Evolutionary conservation across 768 basidiomycete genomes (phyloP).

Genomic region (Chalciporus pseudorubinellus): DNA sequence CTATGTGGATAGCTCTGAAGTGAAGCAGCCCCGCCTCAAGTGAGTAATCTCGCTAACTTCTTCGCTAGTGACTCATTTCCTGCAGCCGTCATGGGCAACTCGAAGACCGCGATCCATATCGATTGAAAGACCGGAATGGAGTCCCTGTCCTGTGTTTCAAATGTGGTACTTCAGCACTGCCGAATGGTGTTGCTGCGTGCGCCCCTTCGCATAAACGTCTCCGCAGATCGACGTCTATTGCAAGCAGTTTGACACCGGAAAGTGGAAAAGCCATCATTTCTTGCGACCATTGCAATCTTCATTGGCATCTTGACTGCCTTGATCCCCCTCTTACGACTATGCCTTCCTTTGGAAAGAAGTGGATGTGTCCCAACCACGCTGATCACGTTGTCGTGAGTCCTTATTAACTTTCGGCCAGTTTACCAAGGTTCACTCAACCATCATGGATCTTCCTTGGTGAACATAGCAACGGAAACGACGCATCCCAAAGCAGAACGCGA

Average conservation of each 20-base stretch:
- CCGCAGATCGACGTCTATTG: slow-evolving; percentile 44
- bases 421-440: neutral
- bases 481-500: slow-evolving; percentile 65
- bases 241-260: slow-evolving; percentile 44
- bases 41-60: slow-evolving; percentile 39
- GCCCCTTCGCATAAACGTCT: slow-evolving; percentile 54
- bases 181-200: slow-evolving; percentile 49
- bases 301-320: slow-evolving; percentile 97
- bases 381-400: slow-evolving; percentile 75
- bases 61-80: slow-evolving; percentile 2
- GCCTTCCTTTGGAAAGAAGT: slow-evolving; percentile 87
- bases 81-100: slow-evolving; percentile 79
- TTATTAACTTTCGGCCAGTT: neutral
- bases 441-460: slow-evolving; percentile 6
- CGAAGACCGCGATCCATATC: slow-evolving; percentile 88
- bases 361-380: slow-evolving; percentile 99
- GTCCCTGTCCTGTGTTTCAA: slow-evolving; percentile 85
- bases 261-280: slow-evolving; percentile 78
- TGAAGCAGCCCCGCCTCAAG: slow-evolving; percentile 81
- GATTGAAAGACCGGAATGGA: slow-evolving; percentile 82
- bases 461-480: slow-evolving; percentile 75
- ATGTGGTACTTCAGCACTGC: slow-evolving; percentile 80
- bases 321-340: slow-evolving; percentile 85
- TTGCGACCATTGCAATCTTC: slow-evolving; percentile 91
- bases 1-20: slow-evolving; percentile 78